Conservation (phyloP, 495 filamentous ascomycete genomes). For the Jackrogersella multiformis region DNA sequence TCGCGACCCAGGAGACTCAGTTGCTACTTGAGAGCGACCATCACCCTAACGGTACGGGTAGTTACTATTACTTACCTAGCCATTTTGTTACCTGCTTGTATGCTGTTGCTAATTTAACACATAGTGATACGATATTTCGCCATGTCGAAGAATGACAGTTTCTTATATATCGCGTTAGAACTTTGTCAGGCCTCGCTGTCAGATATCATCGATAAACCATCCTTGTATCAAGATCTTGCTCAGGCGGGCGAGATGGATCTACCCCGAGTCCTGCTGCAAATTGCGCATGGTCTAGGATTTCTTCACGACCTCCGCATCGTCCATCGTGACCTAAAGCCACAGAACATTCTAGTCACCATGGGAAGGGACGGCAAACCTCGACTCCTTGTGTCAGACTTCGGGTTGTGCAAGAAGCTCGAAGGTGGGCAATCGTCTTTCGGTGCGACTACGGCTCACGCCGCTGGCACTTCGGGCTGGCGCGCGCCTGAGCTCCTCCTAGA, state of each 20-base stretch:
- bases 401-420: constrained; percentile 97
- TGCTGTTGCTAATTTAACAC: constrained; percentile 37
- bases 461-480: constrained; percentile 94
- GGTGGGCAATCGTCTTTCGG: constrained; percentile 94
- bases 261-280: constrained; percentile 79
- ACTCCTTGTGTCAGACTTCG: constrained; percentile 95
- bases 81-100: neutral
- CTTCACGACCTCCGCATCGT: constrained; percentile 93
- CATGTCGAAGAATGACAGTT: constrained; percentile 86
- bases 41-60: constrained; percentile 74
- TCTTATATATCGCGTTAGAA: constrained; percentile 95
- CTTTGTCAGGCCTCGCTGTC: constrained; percentile 94
- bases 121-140: constrained; percentile 93
- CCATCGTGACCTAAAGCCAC: constrained; percentile 95
- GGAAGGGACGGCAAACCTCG: constrained; percentile 70
- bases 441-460: constrained; percentile 90
- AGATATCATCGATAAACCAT: constrained; percentile 80
- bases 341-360: constrained; percentile 87
- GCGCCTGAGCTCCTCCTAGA: constrained; percentile 91
- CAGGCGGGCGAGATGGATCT: constrained; percentile 64
- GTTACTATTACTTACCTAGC: no score
- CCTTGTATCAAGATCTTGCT: constrained; percentile 56
- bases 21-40: constrained; percentile 92
- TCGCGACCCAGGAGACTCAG: constrained; percentile 92
- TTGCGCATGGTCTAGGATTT: constrained; percentile 85